Conservation (phyloP, 495 filamentous ascomycete species). For the Staphylotrichum tortipilum region DNA sequence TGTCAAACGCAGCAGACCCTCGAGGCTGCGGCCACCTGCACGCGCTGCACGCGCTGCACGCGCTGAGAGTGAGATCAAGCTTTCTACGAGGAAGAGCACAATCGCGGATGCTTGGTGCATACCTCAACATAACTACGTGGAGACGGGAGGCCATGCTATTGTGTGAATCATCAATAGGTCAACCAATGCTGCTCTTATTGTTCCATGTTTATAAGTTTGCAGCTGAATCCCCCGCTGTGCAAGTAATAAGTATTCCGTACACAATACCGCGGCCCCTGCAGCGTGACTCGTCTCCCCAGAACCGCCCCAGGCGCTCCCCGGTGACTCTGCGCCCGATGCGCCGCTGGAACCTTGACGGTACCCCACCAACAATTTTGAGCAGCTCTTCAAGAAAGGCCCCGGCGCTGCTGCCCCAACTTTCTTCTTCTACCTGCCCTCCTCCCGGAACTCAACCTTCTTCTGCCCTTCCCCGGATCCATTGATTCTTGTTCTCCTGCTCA, state of each 20-base stretch:
- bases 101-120: no score
- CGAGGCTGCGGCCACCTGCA: no score
- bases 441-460: not conserved
- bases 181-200: not conserved
- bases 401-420: not conserved
- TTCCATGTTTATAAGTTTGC: not conserved
- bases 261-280: no score
- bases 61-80: no score
- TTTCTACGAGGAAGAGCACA: no score
- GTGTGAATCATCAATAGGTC: no score
- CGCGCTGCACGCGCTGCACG: no score
- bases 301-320: not conserved
- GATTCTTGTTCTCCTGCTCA: not conserved
- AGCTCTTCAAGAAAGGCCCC: slow-evolving; percentile 1
- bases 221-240: no score
- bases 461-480: not conserved
- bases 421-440: not conserved
- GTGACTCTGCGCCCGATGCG: slow-evolving; percentile 1
- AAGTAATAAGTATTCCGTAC: no score
- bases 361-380: slow-evolving; percentile 19
- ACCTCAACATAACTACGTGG: no score
- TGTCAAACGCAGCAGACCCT: no score
- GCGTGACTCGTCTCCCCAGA: slow-evolving; percentile 1
- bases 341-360: not conserved
- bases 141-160: no score